Evolutionary conservation across 2,329 filamentous ascomycete species (phyloP).

Genomic region (Alternaria rosae): DNA sequence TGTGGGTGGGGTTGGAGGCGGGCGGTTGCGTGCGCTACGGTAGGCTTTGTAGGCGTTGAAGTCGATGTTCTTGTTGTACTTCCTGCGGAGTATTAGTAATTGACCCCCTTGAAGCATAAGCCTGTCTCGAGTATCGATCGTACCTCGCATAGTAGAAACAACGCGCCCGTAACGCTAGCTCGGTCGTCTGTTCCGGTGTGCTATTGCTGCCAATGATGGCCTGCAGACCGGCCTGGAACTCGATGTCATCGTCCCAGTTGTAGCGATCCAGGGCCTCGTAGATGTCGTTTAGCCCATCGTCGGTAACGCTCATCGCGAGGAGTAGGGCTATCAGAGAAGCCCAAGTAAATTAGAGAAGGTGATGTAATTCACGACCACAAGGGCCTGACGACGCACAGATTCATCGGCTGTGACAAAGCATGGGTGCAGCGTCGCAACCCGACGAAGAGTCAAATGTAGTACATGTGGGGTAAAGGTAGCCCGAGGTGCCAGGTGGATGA

Average conservation of each 20-base stretch:
- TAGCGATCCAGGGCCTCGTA: conserved; percentile 71
- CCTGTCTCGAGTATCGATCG: background rate
- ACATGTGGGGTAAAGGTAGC: conserved; percentile 31
- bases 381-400: background rate
- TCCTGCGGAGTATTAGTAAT: conserved; percentile 32
- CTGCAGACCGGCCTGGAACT: conserved; percentile 72
- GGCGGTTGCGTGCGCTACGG: conserved; percentile 51
- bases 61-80: conserved; percentile 63
- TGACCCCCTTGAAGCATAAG: no score
- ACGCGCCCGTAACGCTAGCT: conserved; percentile 71
- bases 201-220: conserved; percentile 69
- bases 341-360: background rate
- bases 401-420: conserved; percentile 1
- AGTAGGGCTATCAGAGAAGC: background rate
- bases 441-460: background rate
- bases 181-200: conserved; percentile 61
- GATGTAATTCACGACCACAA: conserved; percentile 3
- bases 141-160: conserved; percentile 71
- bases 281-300: conserved; percentile 45
- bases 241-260: conserved; percentile 71
- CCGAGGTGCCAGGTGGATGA: conserved; percentile 4
- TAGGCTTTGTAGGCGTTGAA: conserved; percentile 73
- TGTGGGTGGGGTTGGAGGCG: conserved; percentile 25
- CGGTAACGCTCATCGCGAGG: conserved; percentile 35
- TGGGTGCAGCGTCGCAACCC: background rate